Percentiles rank a stretch among this genome's conserved stretches.
Conservation (phyloP, 129 eudicot species). For the Heracleum sosnowskyi region DNA sequence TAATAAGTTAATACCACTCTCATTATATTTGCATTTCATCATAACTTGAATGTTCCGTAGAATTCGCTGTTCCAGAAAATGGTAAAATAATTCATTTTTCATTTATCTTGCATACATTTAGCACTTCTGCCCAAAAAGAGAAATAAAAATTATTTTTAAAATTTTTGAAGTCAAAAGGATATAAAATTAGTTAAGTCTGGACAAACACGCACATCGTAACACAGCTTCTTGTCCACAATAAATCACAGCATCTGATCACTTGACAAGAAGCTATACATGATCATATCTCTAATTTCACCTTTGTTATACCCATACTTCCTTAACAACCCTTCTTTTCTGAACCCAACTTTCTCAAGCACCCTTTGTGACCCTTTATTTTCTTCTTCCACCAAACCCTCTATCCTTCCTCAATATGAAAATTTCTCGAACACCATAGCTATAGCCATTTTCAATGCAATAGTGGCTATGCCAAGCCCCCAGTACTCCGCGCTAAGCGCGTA, state of each 20-base stretch:
- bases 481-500: constrained; percentile 36
- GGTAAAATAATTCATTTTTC: too few relatives aligned
- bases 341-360: constrained; percentile 61
- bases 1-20: too few relatives aligned
- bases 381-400: constrained; percentile 60
- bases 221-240: not conserved
- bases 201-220: too few relatives aligned
- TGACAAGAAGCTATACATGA: constrained; percentile 28
- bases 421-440: constrained; percentile 34
- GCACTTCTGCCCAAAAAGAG: too few relatives aligned
- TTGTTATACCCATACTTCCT: constrained; percentile 59
- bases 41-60: too few relatives aligned
- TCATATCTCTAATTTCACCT: constrained; percentile 36
- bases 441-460: constrained; percentile 44
- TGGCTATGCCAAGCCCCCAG: constrained; percentile 56
- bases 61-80: too few relatives aligned
- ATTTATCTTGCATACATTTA: too few relatives aligned
- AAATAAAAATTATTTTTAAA: too few relatives aligned
- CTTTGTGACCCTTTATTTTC: constrained; percentile 54
- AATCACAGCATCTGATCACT: constrained; percentile 11
- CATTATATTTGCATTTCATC: too few relatives aligned
- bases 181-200: too few relatives aligned
- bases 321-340: constrained; percentile 49
- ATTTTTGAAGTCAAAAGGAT: too few relatives aligned
- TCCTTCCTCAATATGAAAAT: constrained; percentile 40